Evolutionary conservation across 2,329 filamentous ascomycete genomes (phyloP).

Genomic region (Ophiocordyceps camponoti-leonardi): DNA sequence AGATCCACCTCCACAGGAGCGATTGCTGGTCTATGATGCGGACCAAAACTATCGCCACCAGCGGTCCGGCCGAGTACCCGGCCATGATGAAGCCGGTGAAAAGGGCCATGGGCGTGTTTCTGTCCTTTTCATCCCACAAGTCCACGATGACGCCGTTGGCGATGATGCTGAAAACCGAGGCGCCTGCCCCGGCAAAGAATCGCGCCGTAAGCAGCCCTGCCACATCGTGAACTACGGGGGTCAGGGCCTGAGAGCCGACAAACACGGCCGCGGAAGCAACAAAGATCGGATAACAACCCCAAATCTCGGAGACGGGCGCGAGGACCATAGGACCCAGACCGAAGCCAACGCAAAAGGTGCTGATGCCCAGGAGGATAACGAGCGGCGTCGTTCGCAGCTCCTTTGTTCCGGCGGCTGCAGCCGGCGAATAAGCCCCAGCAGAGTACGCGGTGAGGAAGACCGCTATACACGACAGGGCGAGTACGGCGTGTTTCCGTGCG

Average conservation of each 20-base stretch:
- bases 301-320: slow-evolving; percentile 76
- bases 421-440: slow-evolving; percentile 64
- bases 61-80: slow-evolving; percentile 64
- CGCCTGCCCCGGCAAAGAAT: slow-evolving; percentile 62
- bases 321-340: slow-evolving; percentile 73
- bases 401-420: slow-evolving; percentile 43
- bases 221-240: slow-evolving; percentile 51
- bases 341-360: slow-evolving; percentile 68
- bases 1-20: slow-evolving; percentile 66
- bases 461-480: slow-evolving; percentile 58
- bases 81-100: slow-evolving; percentile 67
- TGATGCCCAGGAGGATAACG: slow-evolving; percentile 60
- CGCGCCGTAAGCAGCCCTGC: slow-evolving; percentile 60
- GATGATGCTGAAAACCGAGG: slow-evolving; percentile 69
- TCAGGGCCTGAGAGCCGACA: slow-evolving; percentile 52
- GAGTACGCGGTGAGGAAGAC: slow-evolving; percentile 66
- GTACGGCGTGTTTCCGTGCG: slow-evolving; percentile 50
- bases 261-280: slow-evolving; percentile 56
- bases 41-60: slow-evolving; percentile 54
- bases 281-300: slow-evolving; percentile 73
- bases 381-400: slow-evolving; percentile 49
- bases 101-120: slow-evolving; percentile 80
- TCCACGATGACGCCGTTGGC: slow-evolving; percentile 86
- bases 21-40: slow-evolving; percentile 30
- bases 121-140: slow-evolving; percentile 58